Percentiles rank a stretch among this genome's conserved stretches.
phyloP scores from a whole-genome alignment of 257 asterid species.

The Solanum acaule region DNA sequence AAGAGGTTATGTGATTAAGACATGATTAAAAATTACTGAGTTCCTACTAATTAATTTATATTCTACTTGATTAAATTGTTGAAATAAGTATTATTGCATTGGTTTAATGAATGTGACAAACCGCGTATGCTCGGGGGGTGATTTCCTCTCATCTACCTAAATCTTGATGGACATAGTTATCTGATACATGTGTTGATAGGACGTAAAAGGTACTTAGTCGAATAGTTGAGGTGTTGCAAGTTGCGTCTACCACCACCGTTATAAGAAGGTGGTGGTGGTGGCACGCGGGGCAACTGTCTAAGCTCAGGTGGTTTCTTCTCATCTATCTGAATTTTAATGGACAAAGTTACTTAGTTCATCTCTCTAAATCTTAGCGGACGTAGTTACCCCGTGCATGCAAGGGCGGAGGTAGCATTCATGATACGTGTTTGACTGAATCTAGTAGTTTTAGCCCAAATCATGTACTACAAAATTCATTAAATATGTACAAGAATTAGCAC shows the following conservation, averaged over 20 bases:
- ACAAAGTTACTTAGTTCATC: background rate
- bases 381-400: background rate
- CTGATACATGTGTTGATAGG: background rate
- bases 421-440: background rate
- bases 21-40: conserved; percentile 13
- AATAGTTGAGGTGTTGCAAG: background rate
- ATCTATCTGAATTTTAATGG: too few species aligned
- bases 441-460: background rate
- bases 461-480: background rate
- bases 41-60: background rate
- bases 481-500: background rate
- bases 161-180: background rate
- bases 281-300: background rate
- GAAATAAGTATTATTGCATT: conserved; percentile 33
- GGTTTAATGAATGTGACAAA: conserved; percentile 5
- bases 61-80: background rate
- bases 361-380: background rate
- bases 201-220: background rate
- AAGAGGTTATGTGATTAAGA: background rate
- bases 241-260: background rate
- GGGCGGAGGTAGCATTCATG: background rate
- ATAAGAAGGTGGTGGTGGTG: background rate
- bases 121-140: background rate
- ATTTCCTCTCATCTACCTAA: background rate
- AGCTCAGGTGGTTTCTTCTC: background rate